A percentile compares a stretch with the other conserved stretches of the same genome.
These are phyloP conservation scores for Lobosporangium transversale DNA, from an alignment of 192 early-diverging fungal genomes.

Conservation along the genomic window DNA sequence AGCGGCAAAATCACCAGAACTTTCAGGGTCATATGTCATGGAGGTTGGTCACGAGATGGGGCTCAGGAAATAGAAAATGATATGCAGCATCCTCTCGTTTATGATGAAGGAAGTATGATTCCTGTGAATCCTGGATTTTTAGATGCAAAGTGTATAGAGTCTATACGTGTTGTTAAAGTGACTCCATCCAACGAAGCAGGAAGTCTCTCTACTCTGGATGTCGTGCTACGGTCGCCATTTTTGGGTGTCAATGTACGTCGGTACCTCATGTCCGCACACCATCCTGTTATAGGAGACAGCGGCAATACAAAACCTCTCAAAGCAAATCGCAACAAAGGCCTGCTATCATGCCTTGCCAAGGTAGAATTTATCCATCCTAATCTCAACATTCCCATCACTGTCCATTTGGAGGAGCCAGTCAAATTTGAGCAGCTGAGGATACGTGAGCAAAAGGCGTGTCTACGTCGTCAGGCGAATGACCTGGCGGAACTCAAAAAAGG, in stretches of 20 bases:
- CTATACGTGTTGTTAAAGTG: slow-evolving; percentile 20
- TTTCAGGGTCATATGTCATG: slow-evolving; percentile 54
- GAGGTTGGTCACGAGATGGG: slow-evolving; percentile 8
- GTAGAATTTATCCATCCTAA: slow-evolving; percentile 58
- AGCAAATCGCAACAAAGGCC: slow-evolving; percentile 69
- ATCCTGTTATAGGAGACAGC: slow-evolving; percentile 69
- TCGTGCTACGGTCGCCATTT: slow-evolving; percentile 29
- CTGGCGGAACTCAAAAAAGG: slow-evolving; percentile 56
- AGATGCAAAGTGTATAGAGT: slow-evolving; percentile 27
- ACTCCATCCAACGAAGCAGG: slow-evolving; percentile 54
- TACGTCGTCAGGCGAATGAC: slow-evolving; percentile 48
- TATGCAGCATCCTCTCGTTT: not conserved
- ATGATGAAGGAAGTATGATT: not conserved
- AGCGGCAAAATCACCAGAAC: slow-evolving; percentile 25
- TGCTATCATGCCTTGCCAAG: slow-evolving; percentile 55
- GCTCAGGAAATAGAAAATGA: not conserved
- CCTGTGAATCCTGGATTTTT: not conserved
- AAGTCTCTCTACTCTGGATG: slow-evolving; percentile 39
- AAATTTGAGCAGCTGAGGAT: slow-evolving; percentile 66
- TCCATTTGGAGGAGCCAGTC: slow-evolving; percentile 53
- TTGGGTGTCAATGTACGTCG: slow-evolving; percentile 63
- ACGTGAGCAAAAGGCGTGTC: slow-evolving; percentile 66
- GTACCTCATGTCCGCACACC: slow-evolving; percentile 52
- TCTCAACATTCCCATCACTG: slow-evolving; percentile 7
- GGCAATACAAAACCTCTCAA: slow-evolving; percentile 61